Percentiles rank a stretch among this genome's conserved stretches.
phyloP scores from a whole-genome alignment of 805 yeast species.

The Cyberlindnera nakhonratchasimensis region DNA sequence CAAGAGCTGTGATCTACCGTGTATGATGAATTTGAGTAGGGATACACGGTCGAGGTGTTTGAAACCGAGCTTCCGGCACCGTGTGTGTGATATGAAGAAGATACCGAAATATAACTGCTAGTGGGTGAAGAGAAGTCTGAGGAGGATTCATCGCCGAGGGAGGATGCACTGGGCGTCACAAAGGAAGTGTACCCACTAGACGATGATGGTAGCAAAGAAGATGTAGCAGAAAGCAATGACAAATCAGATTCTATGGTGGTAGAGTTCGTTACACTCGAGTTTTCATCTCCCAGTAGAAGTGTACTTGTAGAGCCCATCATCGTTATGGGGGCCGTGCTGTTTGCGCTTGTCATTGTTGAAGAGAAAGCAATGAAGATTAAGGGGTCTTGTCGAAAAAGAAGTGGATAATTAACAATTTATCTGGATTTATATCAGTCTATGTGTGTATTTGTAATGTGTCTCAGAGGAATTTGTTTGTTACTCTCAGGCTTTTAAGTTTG shows the following conservation, averaged over 20 bases:
- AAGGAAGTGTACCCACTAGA: not conserved
- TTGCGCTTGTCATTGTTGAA: constrained; percentile 3
- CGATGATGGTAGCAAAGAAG: too few species aligned
- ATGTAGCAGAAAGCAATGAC: too few species aligned
- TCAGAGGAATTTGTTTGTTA: too few species aligned
- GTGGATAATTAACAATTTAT: too few species aligned
- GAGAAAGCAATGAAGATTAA: not conserved
- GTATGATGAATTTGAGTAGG: not conserved
- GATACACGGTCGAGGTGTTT: not conserved
- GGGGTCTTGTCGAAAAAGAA: not conserved
- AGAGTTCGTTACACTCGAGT: not conserved
- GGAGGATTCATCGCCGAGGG: not conserved
- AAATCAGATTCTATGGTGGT: not conserved
- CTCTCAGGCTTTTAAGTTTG: too few species aligned
- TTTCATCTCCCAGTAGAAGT: not conserved
- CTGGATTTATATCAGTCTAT: too few species aligned
- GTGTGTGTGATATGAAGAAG: not conserved
- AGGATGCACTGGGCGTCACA: constrained; percentile 1
- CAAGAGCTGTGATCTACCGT: too few species aligned
- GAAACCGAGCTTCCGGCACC: not conserved
- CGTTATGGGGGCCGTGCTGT: constrained; percentile 8
- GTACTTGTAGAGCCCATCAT: constrained; percentile 16
- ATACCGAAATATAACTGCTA: not conserved
- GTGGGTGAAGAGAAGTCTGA: not conserved
- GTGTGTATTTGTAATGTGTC: too few species aligned